Percentiles rank a stretch among this genome's conserved stretches.
Evolutionary conservation across 148 eudicot genomes (phyloP).

Genomic region (Beta vulgaris): DNA sequence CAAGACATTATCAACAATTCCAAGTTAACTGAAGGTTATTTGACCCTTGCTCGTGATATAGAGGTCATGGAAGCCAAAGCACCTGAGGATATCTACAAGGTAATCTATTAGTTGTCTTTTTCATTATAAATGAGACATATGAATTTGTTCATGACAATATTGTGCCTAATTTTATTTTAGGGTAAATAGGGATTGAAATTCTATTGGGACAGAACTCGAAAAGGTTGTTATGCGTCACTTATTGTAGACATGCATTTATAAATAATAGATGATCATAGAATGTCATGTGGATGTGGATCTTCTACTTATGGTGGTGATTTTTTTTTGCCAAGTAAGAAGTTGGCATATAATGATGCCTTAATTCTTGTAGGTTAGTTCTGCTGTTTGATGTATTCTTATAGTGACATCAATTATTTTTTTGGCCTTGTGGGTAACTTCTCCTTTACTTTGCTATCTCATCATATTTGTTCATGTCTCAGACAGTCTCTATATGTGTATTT

Average conservation of each 20-base stretch:
- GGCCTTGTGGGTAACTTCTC: background rate
- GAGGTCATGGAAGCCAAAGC: constrained; percentile 99
- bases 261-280: too few relatives aligned
- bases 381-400: background rate
- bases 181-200: background rate
- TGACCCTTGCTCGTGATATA: constrained; percentile 96
- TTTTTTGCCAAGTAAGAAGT: background rate
- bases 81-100: constrained; percentile 97
- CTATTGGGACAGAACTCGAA: too few relatives aligned
- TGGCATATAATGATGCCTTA: background rate
- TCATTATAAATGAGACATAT: too few relatives aligned
- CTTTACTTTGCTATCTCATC: background rate
- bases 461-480: background rate
- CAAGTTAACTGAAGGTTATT: constrained; percentile 86
- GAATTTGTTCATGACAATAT: too few relatives aligned
- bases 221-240: background rate
- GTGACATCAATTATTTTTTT: background rate
- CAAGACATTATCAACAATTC: constrained; percentile 78
- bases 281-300: too few relatives aligned
- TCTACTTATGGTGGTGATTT: too few relatives aligned
- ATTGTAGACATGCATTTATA: background rate
- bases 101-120: constrained; percentile 14
- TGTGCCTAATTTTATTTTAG: too few relatives aligned
- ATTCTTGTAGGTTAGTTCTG: background rate
- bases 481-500: background rate